Evolutionary conservation across 2,329 filamentous ascomycete species (phyloP), one percentile per base, ranked within the genome.

Genomic region (Aureobasidium sp.): DNA sequence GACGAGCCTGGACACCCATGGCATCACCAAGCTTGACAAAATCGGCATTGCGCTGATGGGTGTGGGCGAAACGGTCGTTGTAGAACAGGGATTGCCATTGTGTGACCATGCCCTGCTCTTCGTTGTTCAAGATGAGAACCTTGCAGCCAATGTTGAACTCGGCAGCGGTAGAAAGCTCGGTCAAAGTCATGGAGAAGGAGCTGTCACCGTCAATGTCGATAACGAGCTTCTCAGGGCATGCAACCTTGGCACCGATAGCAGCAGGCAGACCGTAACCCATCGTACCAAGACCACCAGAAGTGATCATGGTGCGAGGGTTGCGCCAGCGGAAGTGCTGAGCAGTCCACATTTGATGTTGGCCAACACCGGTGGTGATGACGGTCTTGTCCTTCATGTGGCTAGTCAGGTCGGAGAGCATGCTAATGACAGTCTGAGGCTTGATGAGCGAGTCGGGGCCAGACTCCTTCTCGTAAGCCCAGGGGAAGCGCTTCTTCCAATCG

Each of bases 41-140:
- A 74, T 97, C 87, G n/a, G 93, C 91, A 76, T 97, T 97, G 73
- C 85, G 82, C 78, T 96, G 92, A 75, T 97, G 93, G 0, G 93
- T 97, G 75, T 96, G 92, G 39, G 91, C 83, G 75, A 87, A 97
- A 69, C 93, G 87, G 73, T 97, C 91, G 75, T 96, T 89, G 79
- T 96, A 97, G 79, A 97, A 97, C 67, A 97, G 85, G 70, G 91
- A 92, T 78, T 97, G 93, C 93, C 93, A 97, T 79, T 97, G 93
- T 1, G 92, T 97, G 47, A 97, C 92, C 93, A 97, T 97, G 60
- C 93, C 93, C 78, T 97, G 93, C 77, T 97, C 91, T 76, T 96
- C 91, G 76, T 96, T 99, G 82, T 97, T 97, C 62, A 99, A 77
- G 29, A 97, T 82, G 69, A 97, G 91, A 64, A 97, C 83, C 83